Evolutionary conservation across 352 stramenopile species (phyloP).

Genomic region (Phytopythium delawarense): DNA sequence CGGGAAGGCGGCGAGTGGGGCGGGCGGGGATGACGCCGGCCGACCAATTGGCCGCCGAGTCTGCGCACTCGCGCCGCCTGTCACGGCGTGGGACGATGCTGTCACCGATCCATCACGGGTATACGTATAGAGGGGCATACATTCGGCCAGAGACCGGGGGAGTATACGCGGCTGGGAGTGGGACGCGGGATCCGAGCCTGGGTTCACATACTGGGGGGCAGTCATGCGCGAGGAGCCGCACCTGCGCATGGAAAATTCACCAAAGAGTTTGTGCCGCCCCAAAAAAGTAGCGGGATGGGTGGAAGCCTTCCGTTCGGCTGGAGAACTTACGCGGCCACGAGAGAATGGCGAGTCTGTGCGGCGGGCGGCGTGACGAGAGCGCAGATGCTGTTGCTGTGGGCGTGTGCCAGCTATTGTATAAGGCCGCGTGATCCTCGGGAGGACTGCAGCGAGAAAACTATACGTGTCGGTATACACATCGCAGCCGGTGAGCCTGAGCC

Average conservation of each 20-base stretch:
- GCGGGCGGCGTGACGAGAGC: no score
- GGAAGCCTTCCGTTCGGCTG: not conserved
- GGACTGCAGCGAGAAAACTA: not conserved
- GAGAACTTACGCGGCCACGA: no score
- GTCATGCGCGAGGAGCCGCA: not conserved
- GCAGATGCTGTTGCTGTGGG: no score
- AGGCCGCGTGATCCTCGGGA: no score
- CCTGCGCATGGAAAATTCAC: not conserved
- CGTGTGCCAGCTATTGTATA: no score
- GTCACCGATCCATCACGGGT: constrained; percentile 11
- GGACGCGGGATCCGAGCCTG: constrained; percentile 1
- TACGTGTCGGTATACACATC: not conserved
- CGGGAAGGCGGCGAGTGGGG: not conserved
- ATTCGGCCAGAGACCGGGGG: not conserved
- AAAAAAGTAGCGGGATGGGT: not conserved
- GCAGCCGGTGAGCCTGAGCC: not conserved
- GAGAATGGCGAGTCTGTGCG: no score
- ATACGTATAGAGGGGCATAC: not conserved
- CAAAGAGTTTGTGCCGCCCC: no score
- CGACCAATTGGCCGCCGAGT: not conserved
- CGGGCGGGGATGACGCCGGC: not conserved
- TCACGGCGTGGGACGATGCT: constrained; percentile 7
- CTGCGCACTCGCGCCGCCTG: constrained; percentile 1
- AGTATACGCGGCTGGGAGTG: constrained; percentile 6
- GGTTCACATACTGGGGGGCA: not conserved